Evolutionary conservation across 148 eudicot species (phyloP).

Genomic region (Rhododendron williamsianum): DNA sequence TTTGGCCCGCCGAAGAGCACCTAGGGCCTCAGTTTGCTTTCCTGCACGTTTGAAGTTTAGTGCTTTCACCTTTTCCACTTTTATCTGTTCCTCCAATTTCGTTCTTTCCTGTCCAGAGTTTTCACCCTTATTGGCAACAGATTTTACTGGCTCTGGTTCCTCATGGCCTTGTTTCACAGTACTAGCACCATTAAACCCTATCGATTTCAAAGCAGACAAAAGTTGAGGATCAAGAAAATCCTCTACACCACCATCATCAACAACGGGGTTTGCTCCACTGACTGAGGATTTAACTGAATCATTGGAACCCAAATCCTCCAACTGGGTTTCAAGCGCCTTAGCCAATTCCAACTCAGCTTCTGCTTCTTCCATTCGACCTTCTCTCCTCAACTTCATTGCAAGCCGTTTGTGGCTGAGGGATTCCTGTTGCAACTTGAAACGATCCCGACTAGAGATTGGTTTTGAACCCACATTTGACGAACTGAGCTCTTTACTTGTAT

Average conservation of each 20-base stretch:
- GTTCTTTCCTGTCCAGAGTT: slow-evolving; percentile 35
- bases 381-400: slow-evolving; percentile 78
- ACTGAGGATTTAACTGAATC: slow-evolving; percentile 25
- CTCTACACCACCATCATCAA: slow-evolving; percentile 56
- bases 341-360: slow-evolving; percentile 80
- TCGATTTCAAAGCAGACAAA: slow-evolving; percentile 66
- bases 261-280: slow-evolving; percentile 26
- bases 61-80: slow-evolving; percentile 77
- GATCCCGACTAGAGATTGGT: slow-evolving; percentile 55
- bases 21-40: slow-evolving; percentile 84
- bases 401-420: slow-evolving; percentile 75
- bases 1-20: slow-evolving; percentile 68
- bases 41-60: slow-evolving; percentile 74
- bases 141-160: slow-evolving; percentile 28
- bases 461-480: slow-evolving; percentile 37
- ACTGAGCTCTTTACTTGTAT: slow-evolving; percentile 29
- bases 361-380: slow-evolving; percentile 83
- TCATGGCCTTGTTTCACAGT: slow-evolving; percentile 18
- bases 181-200: slow-evolving; percentile 53
- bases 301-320: slow-evolving; percentile 49
- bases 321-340: slow-evolving; percentile 41
- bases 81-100: slow-evolving; percentile 65
- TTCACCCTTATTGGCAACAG: slow-evolving; percentile 25
- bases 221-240: slow-evolving; percentile 92
- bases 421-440: slow-evolving; percentile 77